Conservation (phyloP, 257 asterid genomes). For the Lavandula angustifolia region DNA sequence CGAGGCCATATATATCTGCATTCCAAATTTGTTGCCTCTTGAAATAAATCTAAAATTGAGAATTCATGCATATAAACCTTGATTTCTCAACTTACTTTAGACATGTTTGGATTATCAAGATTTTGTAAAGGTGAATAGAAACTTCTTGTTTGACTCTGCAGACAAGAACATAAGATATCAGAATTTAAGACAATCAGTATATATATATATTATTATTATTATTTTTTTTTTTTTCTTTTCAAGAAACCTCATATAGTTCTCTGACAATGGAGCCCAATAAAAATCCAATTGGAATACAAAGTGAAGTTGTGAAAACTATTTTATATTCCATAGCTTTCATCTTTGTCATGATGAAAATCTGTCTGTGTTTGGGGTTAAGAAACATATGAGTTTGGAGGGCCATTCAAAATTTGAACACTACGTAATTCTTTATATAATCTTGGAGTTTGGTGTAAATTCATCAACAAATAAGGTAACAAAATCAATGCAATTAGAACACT, state of each 20-base stretch:
- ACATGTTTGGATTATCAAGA: not conserved
- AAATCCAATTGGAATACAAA: conserved; percentile 32
- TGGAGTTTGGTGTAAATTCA: too few species aligned
- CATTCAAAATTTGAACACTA: conserved; percentile 17
- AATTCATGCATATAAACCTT: not conserved
- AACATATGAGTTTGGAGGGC: conserved; percentile 3
- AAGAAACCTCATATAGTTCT: conserved; percentile 29
- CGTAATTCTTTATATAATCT: too few species aligned
- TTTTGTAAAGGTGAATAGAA: conserved; percentile 12
- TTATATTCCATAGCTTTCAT: conserved; percentile 24
- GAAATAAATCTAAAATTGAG: conserved; percentile 18
- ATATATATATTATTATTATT: not conserved
- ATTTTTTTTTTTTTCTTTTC: too few species aligned
- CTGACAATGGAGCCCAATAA: conserved; percentile 32
- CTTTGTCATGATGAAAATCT: not conserved
- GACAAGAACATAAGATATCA: not conserved
- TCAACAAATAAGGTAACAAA: too few species aligned
- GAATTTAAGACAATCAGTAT: not conserved
- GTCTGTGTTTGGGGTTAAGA: not conserved
- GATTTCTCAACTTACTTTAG: conserved; percentile 30
- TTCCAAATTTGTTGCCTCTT: not conserved
- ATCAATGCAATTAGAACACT: too few species aligned
- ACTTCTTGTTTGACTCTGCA: conserved; percentile 13
- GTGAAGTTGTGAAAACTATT: conserved; percentile 20
- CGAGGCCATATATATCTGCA: conserved; percentile 46